These are phyloP conservation scores for Lentinula raphanica DNA, from an alignment of 768 basidiomycete genomes.

Conservation along the genomic window DNA sequence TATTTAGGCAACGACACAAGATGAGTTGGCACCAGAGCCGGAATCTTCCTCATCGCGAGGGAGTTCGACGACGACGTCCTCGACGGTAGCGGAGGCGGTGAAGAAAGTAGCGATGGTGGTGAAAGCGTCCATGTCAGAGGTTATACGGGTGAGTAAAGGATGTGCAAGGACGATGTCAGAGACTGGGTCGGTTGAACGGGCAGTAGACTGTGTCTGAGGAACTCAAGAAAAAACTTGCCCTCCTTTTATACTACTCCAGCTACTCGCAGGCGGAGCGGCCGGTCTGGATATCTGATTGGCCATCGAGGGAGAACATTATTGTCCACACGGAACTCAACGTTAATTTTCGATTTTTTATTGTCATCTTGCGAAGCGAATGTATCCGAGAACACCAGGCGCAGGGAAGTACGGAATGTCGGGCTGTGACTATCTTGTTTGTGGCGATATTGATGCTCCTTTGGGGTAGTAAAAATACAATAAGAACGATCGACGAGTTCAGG, in stretches of 20 bases:
- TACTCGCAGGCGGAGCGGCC: background rate
- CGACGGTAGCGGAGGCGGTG: background rate
- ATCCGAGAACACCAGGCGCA: background rate
- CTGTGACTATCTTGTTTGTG: background rate
- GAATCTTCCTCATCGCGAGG: background rate
- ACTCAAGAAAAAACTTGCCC: background rate
- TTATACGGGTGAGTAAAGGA: background rate
- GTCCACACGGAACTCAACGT: background rate
- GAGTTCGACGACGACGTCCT: background rate
- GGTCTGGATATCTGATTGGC: background rate
- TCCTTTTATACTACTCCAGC: background rate
- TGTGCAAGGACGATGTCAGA: background rate
- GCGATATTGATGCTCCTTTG: background rate
- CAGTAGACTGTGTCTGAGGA: slow-evolving; percentile 2
- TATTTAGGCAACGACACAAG: background rate
- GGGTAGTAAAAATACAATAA: background rate
- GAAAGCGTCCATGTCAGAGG: slow-evolving; percentile 6
- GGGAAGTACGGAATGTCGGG: background rate
- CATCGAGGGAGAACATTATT: background rate
- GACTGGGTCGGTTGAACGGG: background rate
- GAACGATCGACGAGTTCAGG: background rate
- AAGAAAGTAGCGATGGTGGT: background rate
- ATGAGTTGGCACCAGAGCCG: slow-evolving; percentile 2
- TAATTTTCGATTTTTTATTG: background rate
- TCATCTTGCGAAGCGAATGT: background rate